phyloP scores from a whole-genome alignment of 345 rosid species.

The Anacardium occidentale region DNA sequence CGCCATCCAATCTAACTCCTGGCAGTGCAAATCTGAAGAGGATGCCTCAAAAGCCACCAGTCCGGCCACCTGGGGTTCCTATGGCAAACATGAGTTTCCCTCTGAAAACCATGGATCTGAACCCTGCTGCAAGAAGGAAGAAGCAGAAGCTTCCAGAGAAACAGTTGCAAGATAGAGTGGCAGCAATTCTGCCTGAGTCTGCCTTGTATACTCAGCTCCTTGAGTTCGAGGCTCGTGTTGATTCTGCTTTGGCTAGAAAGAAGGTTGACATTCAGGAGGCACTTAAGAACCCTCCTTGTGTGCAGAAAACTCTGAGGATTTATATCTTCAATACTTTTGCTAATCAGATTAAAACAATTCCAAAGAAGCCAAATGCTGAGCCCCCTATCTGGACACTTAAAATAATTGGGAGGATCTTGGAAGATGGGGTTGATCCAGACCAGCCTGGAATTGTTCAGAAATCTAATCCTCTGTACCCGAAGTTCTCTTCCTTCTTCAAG shows the following conservation, averaged over 20 bases:
- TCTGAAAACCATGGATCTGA: slow-evolving; percentile 74
- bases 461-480: slow-evolving; percentile 67
- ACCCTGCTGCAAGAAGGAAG: slow-evolving; percentile 76
- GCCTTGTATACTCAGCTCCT: slow-evolving; percentile 95
- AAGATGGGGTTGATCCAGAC: slow-evolving; percentile 92
- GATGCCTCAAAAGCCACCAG: slow-evolving; percentile 66
- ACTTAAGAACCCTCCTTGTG: slow-evolving; percentile 82
- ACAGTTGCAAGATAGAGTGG: slow-evolving; percentile 86
- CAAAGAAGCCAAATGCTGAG: slow-evolving; percentile 81
- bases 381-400: slow-evolving; percentile 95
- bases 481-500: slow-evolving; percentile 90
- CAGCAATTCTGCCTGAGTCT: slow-evolving; percentile 93
- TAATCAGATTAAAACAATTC: slow-evolving; percentile 76
- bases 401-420: slow-evolving; percentile 88
- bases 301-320: slow-evolving; percentile 88
- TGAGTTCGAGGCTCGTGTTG: slow-evolving; percentile 90
- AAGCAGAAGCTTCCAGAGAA: slow-evolving; percentile 94
- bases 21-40: slow-evolving; percentile 58
- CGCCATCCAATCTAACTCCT: slow-evolving; percentile 63
- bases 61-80: slow-evolving; percentile 73
- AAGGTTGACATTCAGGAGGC: slow-evolving; percentile 97
- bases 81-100: slow-evolving; percentile 60
- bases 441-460: slow-evolving; percentile 83
- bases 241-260: slow-evolving; percentile 86
- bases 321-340: slow-evolving; percentile 87